Base-by-base conservation (phyloP, 345 rosid genomes). In the Camelina neglecta region DNA sequence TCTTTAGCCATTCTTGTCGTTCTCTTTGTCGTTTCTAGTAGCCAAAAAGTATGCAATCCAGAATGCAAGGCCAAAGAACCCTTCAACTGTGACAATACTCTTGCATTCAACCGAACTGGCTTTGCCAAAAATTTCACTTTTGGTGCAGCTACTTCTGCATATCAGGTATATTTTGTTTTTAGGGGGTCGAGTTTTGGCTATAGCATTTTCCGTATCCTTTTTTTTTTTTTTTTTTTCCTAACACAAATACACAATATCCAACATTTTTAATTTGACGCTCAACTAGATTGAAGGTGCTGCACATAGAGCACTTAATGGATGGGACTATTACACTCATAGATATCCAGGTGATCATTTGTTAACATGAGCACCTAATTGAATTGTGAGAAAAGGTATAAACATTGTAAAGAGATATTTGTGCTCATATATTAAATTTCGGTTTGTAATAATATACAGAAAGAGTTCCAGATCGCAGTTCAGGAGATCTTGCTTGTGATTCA, bases 61-160 rank as follows among this genome's bases (percentile, higher is more conserved):
- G 75, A 23, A 50, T 72, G 75, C 65, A 61, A 61, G 18, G 75
- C 75, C 21, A 60, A 72, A 61, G 60, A 51, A 50, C 69, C 76
- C 11, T 61, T 49, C 69, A n/a, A 72, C 36, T 72, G 75, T 15
- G 69, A 72, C 49, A 39, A 72, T 16, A 36, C 60, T 47, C 50
- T 23, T 60, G 8, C 75, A 48, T 72, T 72, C 39, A 72, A 72
- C 69, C 60, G 54, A 10, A 50, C 39, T n/a, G 67, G 39, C 9
- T 72, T 72, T 39, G 42, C 60, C n/a, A 41, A 51, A 2, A 61
- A 72, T 39, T 72, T 72, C 15, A 61, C 29, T 8, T 74, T 74
- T 35, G 77, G 77, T 18, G 71, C 77, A 21, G 54, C 77, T 33
- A 74, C 71, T 55, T 74, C 71, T 16, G 70, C 77, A 12, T 74